Evolutionary conservation across 2,329 filamentous ascomycete genomes (phyloP).

Genomic region (Keithomyces neogunnii): DNA sequence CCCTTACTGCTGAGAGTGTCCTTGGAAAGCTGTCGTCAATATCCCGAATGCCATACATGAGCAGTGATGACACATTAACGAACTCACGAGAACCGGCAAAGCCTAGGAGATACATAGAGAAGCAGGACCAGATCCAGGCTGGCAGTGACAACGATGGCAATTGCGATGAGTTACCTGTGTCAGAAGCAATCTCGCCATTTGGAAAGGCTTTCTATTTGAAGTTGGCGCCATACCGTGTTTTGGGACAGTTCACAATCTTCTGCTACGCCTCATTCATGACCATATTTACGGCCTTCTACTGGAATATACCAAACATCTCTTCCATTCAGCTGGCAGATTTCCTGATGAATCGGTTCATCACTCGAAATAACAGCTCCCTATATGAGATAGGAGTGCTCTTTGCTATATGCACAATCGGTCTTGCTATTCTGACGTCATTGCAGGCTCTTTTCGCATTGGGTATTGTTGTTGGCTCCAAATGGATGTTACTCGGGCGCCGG

Average conservation of each 20-base stretch:
- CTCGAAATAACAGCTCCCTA: constrained; percentile 15
- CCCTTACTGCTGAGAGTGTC: constrained; percentile 7
- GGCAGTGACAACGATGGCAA: constrained; percentile 12
- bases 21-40: constrained; percentile 2
- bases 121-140: constrained; percentile 5
- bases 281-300: constrained; percentile 39
- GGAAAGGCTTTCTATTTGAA: constrained; percentile 46
- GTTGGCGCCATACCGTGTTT: constrained; percentile 40
- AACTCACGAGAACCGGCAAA: constrained; percentile 8
- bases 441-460: constrained; percentile 34
- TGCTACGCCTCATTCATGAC: constrained; percentile 38
- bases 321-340: constrained; percentile 37
- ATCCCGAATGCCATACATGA: constrained; percentile 9
- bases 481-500: constrained; percentile 41
- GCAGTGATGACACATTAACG: constrained; percentile 14
- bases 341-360: constrained; percentile 17
- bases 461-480: constrained; percentile 39
- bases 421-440: constrained; percentile 32
- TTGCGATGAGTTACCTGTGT: not conserved
- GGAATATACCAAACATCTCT: constrained; percentile 40
- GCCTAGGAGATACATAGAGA: constrained; percentile 1
- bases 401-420: constrained; percentile 27
- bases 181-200: constrained; percentile 33
- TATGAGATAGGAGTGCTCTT: constrained; percentile 30
- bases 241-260: constrained; percentile 38